Evolutionary conservation across 2,329 filamentous ascomycete genomes (phyloP).

Genomic region (Monilinia fructicola): DNA sequence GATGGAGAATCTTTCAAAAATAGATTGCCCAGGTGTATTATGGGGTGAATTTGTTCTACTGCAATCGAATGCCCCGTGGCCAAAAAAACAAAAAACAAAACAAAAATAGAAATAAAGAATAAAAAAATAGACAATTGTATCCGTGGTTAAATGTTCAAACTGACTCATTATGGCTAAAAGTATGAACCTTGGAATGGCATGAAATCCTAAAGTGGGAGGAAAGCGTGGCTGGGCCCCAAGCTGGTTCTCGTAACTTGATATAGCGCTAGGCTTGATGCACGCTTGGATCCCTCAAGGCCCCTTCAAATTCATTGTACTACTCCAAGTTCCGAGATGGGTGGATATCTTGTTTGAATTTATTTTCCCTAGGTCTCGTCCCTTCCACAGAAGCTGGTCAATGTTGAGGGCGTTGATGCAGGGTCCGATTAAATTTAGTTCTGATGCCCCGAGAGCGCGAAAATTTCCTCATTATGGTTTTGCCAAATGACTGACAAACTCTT

Average conservation of each 20-base stretch:
- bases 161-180: no score
- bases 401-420: neutral
- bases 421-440: neutral
- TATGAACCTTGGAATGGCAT: neutral
- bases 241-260: neutral
- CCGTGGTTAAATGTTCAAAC: no score
- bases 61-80: no score
- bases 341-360: neutral
- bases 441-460: neutral
- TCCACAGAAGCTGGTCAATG: neutral
- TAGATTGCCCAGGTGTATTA: no score
- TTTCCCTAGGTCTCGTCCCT: neutral
- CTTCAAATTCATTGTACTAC: neutral
- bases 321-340: neutral
- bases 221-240: neutral
- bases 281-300: slow-evolving; percentile 5
- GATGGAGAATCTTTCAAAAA: no score
- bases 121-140: no score
- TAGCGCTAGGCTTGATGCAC: neutral
- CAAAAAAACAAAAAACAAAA: no score
- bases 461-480: neutral
- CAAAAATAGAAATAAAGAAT: no score
- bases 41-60: no score
- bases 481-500: neutral
- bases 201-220: neutral